Conservation (phyloP, 768 basidiomycete species). For the Panaeolus cyanescens region DNA sequence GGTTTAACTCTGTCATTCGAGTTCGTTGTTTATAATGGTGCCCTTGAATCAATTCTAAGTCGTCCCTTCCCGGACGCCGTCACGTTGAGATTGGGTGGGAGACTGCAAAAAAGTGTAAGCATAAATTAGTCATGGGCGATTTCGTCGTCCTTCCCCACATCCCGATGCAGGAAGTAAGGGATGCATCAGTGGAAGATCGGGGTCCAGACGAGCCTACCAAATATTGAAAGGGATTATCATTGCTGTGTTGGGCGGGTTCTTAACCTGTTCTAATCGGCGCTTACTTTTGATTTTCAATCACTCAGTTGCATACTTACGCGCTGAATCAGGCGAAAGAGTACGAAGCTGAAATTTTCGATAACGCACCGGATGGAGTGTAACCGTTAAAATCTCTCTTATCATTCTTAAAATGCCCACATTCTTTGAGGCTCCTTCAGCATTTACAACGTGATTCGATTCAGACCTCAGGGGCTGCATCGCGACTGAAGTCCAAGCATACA, state of each 20-base stretch:
- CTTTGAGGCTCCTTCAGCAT: too few relatives aligned
- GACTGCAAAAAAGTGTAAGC: neutral
- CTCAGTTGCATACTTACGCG: too few relatives aligned
- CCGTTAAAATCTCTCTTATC: neutral
- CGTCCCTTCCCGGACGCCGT: neutral
- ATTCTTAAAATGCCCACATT: neutral
- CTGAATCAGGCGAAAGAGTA: neutral
- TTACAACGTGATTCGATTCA: too few relatives aligned
- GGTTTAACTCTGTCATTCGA: neutral
- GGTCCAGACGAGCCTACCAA: neutral
- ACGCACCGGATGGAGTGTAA: neutral
- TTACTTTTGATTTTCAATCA: neutral
- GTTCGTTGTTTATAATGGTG: neutral
- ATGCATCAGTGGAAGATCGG: neutral
- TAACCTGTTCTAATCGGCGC: neutral
- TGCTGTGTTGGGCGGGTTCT: neutral
- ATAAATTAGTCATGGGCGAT: conserved; percentile 3
- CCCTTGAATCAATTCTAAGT: neutral
- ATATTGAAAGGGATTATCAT: neutral
- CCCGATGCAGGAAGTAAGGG: neutral
- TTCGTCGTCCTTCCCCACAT: neutral
- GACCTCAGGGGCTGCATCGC: neutral
- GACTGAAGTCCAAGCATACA: neutral
- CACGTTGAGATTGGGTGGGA: neutral
- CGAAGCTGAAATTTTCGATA: neutral